Evolutionary conservation across 169 alveolate genomes (phyloP), one percentile per base, ranked within the genome.

Genomic region (Miamiensis avidus): DNA sequence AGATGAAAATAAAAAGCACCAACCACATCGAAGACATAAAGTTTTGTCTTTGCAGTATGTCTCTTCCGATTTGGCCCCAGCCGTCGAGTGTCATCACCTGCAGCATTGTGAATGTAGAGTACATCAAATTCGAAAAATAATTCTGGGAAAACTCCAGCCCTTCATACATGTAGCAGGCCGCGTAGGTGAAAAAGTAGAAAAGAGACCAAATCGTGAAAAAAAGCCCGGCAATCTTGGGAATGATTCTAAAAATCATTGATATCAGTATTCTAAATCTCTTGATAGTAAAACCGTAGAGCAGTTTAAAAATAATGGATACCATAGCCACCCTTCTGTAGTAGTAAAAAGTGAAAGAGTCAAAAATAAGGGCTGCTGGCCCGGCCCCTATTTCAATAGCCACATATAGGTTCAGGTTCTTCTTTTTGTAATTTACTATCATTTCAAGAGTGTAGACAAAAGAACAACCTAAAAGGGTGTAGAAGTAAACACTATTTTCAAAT

Each of bases 21-120:
- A 79, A 49, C 64, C 34, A 79, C 16, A 31, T 49, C 0, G 84
- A 69, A 65, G 75, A 34, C 0, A 79, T 1, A 0, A 49, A 34
- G 29, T 49, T 64, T 79, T 65, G 0, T 65, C 25, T 29, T 49
- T 31, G n/a, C 64, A 79, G 28, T 0, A 79, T 33, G 29, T 79
- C 84, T 79, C 84, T 79, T 49, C 84, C 84, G 0, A 79, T 49
- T 79, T 79, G 31, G 0, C 84, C 84, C 84, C 84, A 79, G 15
- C 84, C 84, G 73, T 79, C 84, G 15, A 79, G 1, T 4, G 84
- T 79, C 84, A 79, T 49, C 15, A 79, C 64, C 15, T 79, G 20
- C 1, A 79, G 30, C 84, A 79, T 79, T 0, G 84, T 79, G 49
- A 79, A 79, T 29, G 76, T 65, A 49, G 65, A 79, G 25, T 34